Percentiles rank a stretch among this genome's conserved stretches.
phyloP scores from a whole-genome alignment of 2,329 filamentous ascomycete genomes.

The Aspergillus sp. region DNA sequence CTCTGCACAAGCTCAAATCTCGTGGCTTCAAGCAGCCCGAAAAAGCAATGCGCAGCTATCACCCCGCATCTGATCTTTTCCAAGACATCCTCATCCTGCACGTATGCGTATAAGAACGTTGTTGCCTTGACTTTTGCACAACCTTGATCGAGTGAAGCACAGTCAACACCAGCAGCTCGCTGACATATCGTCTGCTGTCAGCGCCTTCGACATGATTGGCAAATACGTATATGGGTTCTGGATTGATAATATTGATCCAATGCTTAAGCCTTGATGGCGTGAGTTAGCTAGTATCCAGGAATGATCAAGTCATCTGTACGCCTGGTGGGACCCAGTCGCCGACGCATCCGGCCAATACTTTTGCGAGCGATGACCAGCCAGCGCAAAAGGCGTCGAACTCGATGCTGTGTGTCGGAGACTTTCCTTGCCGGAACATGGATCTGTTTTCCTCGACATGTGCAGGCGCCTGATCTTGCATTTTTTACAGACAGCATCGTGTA shows the following conservation, averaged over 20 bases:
- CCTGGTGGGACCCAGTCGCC: constrained; percentile 5
- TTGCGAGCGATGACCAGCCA: neutral
- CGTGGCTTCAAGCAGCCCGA: neutral
- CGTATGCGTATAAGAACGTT: neutral
- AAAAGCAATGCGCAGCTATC: neutral
- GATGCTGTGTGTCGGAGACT: neutral
- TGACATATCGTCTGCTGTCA: neutral
- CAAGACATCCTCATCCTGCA: neutral
- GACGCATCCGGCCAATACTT: neutral
- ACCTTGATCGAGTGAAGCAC: neutral
- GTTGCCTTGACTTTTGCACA: neutral
- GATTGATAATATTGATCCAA: neutral
- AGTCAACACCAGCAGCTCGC: neutral
- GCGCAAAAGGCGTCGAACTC: neutral
- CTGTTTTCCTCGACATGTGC: neutral
- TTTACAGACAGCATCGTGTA: neutral
- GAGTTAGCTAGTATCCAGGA: neutral
- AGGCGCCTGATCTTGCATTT: neutral
- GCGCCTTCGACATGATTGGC: neutral
- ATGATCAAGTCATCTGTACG: constrained; percentile 4
- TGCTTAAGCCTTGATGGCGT: neutral
- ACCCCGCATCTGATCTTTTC: neutral
- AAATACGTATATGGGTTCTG: neutral
- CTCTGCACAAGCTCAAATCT: neutral
- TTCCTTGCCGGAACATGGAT: neutral